Percentiles rank a stretch among this genome's conserved stretches.
phyloP scores from a whole-genome alignment of 129 eudicot genomes.

The Heracleum sosnowskyi region DNA sequence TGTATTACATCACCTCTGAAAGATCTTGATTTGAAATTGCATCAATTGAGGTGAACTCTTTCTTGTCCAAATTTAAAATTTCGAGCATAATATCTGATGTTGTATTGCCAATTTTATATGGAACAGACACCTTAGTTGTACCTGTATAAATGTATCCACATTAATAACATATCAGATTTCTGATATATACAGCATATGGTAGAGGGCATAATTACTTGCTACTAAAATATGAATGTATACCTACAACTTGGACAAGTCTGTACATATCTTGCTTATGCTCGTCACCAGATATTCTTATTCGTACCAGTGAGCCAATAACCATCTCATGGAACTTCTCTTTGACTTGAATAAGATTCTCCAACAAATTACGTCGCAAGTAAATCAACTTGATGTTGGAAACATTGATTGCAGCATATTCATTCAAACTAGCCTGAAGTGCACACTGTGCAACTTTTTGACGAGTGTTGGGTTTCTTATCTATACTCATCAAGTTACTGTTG shows the following conservation, averaged over 20 bases:
- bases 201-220: background rate
- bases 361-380: conserved; percentile 61
- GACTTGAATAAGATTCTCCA: conserved; percentile 61
- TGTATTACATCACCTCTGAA: conserved; percentile 48
- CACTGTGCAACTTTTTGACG: conserved; percentile 50
- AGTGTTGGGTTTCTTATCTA: conserved; percentile 45
- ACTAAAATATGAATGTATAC: conserved; percentile 30
- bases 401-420: conserved; percentile 90
- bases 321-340: conserved; percentile 57
- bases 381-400: conserved; percentile 78
- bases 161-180: conserved; percentile 8
- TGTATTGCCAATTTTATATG: conserved; percentile 58
- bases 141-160: conserved; percentile 40
- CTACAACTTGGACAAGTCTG: conserved; percentile 90
- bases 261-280: conserved; percentile 82
- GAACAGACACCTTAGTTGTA: conserved; percentile 55
- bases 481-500: conserved; percentile 25
- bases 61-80: conserved; percentile 79
- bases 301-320: conserved; percentile 80
- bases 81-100: conserved; percentile 64
- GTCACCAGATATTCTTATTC: conserved; percentile 65
- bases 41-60: conserved; percentile 65
- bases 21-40: conserved; percentile 78
- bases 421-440: conserved; percentile 43
- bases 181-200: background rate